Percentiles rank a stretch among this genome's conserved stretches.
Conservation (phyloP, 2,329 filamentous ascomycete genomes). For the Harringtonia lauricola region DNA sequence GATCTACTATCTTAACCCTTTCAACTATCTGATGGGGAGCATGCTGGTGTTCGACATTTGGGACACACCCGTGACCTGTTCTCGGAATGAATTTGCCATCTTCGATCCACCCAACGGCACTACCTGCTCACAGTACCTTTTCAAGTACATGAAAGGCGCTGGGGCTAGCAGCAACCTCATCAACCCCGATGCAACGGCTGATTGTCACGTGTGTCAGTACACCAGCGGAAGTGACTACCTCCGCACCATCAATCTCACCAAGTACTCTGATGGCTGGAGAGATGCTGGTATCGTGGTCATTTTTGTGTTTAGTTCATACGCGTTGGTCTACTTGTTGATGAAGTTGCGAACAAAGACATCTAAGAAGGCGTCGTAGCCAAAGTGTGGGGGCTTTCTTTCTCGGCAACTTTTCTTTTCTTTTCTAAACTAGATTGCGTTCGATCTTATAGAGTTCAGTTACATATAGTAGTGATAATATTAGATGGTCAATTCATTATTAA, state of each 20-base stretch:
- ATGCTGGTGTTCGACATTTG: slow-evolving; percentile 42
- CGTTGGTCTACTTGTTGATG: slow-evolving; percentile 32
- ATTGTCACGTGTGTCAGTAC: slow-evolving; percentile 53
- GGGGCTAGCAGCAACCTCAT: slow-evolving; percentile 39
- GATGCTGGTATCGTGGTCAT: slow-evolving; percentile 48
- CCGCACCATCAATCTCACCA: slow-evolving; percentile 42
- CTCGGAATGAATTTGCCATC: slow-evolving; percentile 34
- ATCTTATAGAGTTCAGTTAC: no score
- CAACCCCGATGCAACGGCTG: slow-evolving; percentile 46
- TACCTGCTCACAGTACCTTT: slow-evolving; percentile 48
- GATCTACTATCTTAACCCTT: slow-evolving; percentile 53
- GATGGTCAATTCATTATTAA: no score
- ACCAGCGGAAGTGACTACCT: slow-evolving; percentile 47
- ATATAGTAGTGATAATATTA: no score
- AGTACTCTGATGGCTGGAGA: slow-evolving; percentile 56
- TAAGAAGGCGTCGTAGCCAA: slow-evolving; percentile 34
- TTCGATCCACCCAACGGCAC: slow-evolving; percentile 38
- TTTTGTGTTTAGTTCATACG: slow-evolving; percentile 44
- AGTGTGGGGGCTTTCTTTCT: no score
- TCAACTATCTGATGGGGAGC: slow-evolving; percentile 48
- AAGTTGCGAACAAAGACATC: slow-evolving; percentile 36
- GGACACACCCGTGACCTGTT: slow-evolving; percentile 33
- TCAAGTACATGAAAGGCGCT: slow-evolving; percentile 34
- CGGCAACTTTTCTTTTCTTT: no score
- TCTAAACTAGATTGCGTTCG: no score